These are phyloP conservation scores for Didymella segeticola DNA, from an alignment of 2,329 filamentous ascomycete genomes.

Conservation along the genomic window DNA sequence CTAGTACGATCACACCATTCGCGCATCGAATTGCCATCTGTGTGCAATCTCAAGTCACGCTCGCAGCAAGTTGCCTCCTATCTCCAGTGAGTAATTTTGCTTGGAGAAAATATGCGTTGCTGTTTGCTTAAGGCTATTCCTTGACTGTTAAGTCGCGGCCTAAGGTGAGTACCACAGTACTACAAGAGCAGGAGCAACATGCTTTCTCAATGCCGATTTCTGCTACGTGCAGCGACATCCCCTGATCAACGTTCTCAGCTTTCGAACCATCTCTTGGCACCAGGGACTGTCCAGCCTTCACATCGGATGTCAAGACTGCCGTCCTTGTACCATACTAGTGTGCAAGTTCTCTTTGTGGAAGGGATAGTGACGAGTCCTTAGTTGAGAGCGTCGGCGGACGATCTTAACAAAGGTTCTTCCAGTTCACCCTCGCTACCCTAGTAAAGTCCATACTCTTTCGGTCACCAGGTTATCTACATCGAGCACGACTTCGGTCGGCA, in stretches of 20 bases:
- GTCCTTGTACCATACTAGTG: too few species aligned
- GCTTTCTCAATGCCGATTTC: too few species aligned
- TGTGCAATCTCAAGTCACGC: neutral
- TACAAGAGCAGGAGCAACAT: too few species aligned
- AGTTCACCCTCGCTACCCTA: neutral
- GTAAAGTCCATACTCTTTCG: neutral
- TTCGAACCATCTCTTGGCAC: neutral
- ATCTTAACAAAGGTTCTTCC: neutral
- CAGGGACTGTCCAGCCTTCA: neutral
- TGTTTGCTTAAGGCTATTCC: too few species aligned
- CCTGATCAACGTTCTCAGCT: too few species aligned
- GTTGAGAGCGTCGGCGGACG: neutral
- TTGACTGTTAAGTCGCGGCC: too few species aligned
- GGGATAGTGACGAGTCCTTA: neutral
- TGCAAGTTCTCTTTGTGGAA: neutral
- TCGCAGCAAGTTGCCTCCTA: neutral
- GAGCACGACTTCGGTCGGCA: neutral
- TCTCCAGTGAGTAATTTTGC: too few species aligned
- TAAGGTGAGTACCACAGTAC: too few species aligned
- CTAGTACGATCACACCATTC: constrained; percentile 21
- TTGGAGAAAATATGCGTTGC: too few species aligned
- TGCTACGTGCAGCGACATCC: too few species aligned
- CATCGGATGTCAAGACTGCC: neutral
- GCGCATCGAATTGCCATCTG: constrained; percentile 18
- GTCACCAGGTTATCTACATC: neutral